A percentile compares a stretch with the other conserved stretches of the same genome.
phyloP scores from a whole-genome alignment of 495 filamentous ascomycete genomes.

The Penicillium lividum region DNA sequence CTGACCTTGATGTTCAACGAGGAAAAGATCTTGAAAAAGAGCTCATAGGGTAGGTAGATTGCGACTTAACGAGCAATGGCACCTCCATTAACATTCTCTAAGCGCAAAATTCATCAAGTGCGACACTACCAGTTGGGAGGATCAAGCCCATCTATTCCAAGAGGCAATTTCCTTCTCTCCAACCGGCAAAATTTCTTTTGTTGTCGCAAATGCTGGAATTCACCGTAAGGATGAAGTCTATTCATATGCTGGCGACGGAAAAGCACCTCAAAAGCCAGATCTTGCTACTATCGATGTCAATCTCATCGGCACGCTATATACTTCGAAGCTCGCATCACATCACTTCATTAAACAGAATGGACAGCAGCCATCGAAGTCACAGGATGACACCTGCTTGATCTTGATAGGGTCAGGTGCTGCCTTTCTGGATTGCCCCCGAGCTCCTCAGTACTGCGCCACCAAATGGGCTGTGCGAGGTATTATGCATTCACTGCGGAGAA shows the following conservation, averaged over 20 bases:
- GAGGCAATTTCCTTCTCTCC: conserved; percentile 32
- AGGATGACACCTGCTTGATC: conserved; percentile 27
- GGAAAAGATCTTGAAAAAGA: conserved; percentile 20
- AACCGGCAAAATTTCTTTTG: conserved; percentile 42
- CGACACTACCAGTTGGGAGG: conserved; percentile 26
- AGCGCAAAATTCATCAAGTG: conserved; percentile 22
- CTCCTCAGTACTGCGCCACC: conserved; percentile 26
- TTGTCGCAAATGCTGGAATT: conserved; percentile 48
- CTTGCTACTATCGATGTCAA: conserved; percentile 45
- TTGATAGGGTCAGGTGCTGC: conserved; percentile 32
- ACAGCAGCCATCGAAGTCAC: conserved; percentile 4
- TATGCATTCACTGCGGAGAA: conserved; percentile 27
- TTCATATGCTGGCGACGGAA: conserved; percentile 21
- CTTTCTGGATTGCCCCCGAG: conserved; percentile 27
- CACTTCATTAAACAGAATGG: conserved; percentile 37
- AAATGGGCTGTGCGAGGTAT: conserved; percentile 37
- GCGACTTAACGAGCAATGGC: too few species aligned
- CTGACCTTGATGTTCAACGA: conserved; percentile 11
- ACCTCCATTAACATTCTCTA: not conserved
- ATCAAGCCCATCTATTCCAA: conserved; percentile 41
- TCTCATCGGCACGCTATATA: conserved; percentile 41
- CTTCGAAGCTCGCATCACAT: conserved; percentile 44
- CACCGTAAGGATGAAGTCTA: conserved; percentile 44
- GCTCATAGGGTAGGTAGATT: conserved; percentile 9
- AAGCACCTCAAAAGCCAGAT: conserved; percentile 35